Base-by-base conservation (phyloP, 2,329 filamentous ascomycete genomes). In the Sporothrix pallida region DNA sequence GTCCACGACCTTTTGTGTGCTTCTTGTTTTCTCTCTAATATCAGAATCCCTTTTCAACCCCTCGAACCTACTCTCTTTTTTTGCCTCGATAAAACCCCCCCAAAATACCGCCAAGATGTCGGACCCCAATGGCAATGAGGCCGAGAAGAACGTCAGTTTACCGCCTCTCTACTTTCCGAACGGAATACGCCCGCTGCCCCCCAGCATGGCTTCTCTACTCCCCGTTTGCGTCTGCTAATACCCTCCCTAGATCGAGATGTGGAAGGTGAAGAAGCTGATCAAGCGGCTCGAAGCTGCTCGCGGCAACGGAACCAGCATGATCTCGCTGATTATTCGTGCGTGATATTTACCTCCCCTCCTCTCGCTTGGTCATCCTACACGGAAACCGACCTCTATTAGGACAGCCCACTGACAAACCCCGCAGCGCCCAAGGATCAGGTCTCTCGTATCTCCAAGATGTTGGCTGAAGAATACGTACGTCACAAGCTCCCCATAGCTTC, bases 221-320 rank as follows among this genome's bases (percentile, higher is more conserved):
- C 62, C n/a, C 8, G n/a, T 26, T 48, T 67, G 15, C 23, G 26
- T 31, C 20, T 54, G 63, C 74, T 75, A 67, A 67, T 23, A 75
- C 68, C 68, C 31, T 50, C 65, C 63, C 78, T 78, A 90, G 88
- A 92, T 92, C 80, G 90, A 92, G 85, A 92, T 91, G 86, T 95
- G 92, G 93, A 98, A 99, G 92, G 95, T 99, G 82, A 99, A 99
- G 90, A 99, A 99, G 88, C 88, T 99, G 82, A 97, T 99, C 86
- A 99, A 98, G 87, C 93, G 96, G 80, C 93, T 99, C 80, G 96
- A 98, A 85, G 93, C 94, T 76, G 97, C 97, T 79, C 90, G 97
- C 83, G 96, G 96, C 83, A 99, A 99, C 90, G 96, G 96, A 86
- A 99, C 96, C 77, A 95, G 92, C 87, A 99, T 99, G 96, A 99